These are phyloP conservation scores for Colletotrichum ledebouriae DNA, from an alignment of 2,329 filamentous ascomycete genomes.

Conservation along the genomic window DNA sequence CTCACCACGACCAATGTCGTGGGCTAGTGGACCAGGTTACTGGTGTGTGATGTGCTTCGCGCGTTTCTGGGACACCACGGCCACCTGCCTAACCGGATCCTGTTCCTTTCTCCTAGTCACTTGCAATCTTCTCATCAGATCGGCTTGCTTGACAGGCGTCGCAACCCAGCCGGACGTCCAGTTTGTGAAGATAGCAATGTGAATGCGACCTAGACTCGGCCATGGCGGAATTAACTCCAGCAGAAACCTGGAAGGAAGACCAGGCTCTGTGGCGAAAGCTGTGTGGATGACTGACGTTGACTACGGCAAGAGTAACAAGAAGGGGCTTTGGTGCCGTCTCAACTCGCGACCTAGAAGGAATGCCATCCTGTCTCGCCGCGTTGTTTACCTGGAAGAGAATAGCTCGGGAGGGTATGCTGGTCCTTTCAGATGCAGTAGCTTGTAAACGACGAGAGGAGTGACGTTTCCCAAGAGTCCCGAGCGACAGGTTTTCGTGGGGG, in stretches of 20 bases:
- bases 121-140: slow-evolving; percentile 30
- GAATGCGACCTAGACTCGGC: background rate
- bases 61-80: slow-evolving; percentile 12
- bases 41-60: slow-evolving; percentile 13
- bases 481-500: slow-evolving; percentile 16
- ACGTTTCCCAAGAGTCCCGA: slow-evolving; percentile 24
- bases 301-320: too few species aligned
- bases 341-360: slow-evolving; percentile 7
- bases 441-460: background rate
- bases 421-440: slow-evolving; percentile 1
- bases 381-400: background rate
- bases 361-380: slow-evolving; percentile 6
- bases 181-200: background rate
- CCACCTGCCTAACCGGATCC: background rate
- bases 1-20: slow-evolving; percentile 18
- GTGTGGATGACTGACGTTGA: too few species aligned
- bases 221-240: slow-evolving; percentile 1
- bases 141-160: slow-evolving; percentile 6
- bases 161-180: slow-evolving; percentile 13
- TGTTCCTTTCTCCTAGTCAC: slow-evolving; percentile 21
- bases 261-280: too few species aligned
- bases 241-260: background rate
- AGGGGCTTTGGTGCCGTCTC: slow-evolving; percentile 2
- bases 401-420: background rate
- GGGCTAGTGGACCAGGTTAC: background rate